Conservation (phyloP, 225 moss, liverwort and hornwort genomes). For the Sphagnum contortum region DNA sequence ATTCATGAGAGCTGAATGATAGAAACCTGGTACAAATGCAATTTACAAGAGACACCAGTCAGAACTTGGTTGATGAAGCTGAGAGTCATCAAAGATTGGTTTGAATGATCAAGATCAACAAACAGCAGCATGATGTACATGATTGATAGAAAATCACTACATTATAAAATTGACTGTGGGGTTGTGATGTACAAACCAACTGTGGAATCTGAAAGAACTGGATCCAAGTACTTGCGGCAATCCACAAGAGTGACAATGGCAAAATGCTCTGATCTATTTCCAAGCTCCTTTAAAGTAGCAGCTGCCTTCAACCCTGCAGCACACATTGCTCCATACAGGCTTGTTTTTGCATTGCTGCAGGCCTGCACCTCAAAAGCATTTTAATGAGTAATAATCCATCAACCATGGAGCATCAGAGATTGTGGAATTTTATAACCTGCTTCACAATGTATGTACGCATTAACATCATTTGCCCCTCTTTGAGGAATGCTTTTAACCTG, state of each 20-base stretch:
- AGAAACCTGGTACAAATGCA: slow-evolving; percentile 53
- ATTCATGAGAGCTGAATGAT: slow-evolving; percentile 86
- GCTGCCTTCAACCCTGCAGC: slow-evolving; percentile 95
- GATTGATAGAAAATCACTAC: no score
- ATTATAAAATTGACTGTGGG: no score
- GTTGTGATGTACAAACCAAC: slow-evolving; percentile 43
- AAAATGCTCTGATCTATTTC: slow-evolving; percentile 65
- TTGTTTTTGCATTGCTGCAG: slow-evolving; percentile 48
- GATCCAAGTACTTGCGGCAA: slow-evolving; percentile 57
- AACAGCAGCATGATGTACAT: no score
- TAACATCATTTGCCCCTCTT: no score
- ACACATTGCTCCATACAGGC: slow-evolving; percentile 65
- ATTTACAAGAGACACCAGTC: no score
- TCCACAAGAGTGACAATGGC: slow-evolving; percentile 74
- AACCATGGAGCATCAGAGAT: no score
- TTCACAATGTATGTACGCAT: no score
- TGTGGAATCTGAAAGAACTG: slow-evolving; percentile 49
- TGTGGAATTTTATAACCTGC: no score
- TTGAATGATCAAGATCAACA: no score
- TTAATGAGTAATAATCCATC: no score
- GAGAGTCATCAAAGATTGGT: no score
- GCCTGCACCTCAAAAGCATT: slow-evolving; percentile 13
- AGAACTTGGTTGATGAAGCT: no score
- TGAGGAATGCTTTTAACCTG: slow-evolving; percentile 25
- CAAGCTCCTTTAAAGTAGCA: slow-evolving; percentile 60